These are phyloP conservation scores for Tulasnella sp. DNA, from an alignment of 768 basidiomycete species.

Conservation along the genomic window DNA sequence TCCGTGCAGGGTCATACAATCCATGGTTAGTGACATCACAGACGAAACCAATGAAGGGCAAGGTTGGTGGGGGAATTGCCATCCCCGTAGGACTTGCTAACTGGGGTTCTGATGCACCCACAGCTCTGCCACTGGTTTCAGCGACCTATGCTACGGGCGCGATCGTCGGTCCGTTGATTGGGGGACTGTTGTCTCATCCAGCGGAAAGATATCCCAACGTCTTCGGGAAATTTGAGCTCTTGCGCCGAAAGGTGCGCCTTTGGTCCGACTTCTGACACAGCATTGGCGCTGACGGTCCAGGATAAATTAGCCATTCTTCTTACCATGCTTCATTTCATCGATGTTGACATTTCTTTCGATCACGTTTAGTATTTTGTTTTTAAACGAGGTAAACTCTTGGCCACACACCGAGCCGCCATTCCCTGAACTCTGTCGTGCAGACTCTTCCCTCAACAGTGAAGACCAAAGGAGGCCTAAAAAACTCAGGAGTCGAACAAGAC, in stretches of 20 bases:
- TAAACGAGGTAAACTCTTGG: slow-evolving; percentile 55
- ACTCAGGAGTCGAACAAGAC: neutral
- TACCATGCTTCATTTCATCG: slow-evolving; percentile 60
- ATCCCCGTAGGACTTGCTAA: neutral
- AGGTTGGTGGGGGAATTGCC: slow-evolving; percentile 19
- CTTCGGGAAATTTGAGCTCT: slow-evolving; percentile 22
- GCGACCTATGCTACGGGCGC: slow-evolving; percentile 33
- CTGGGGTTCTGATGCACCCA: neutral
- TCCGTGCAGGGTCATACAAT: slow-evolving; percentile 7
- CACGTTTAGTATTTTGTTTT: slow-evolving; percentile 51
- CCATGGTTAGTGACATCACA: slow-evolving; percentile 37
- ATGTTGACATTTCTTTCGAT: slow-evolving; percentile 50
- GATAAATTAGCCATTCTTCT: slow-evolving; percentile 52
- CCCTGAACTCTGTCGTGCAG: neutral
- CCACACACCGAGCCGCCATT: neutral
- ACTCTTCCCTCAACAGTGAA: neutral
- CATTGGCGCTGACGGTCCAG: neutral
- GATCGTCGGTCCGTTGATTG: slow-evolving; percentile 34
- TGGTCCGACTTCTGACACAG: neutral
- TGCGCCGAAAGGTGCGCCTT: slow-evolving; percentile 20
- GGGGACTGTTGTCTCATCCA: slow-evolving; percentile 35
- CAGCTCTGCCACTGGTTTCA: slow-evolving; percentile 35
- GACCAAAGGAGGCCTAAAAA: neutral
- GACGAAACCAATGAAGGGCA: slow-evolving; percentile 35
- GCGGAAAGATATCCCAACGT: slow-evolving; percentile 33